Conservation (phyloP, 805 yeast species). For the Spencermartinsiella europaea region DNA sequence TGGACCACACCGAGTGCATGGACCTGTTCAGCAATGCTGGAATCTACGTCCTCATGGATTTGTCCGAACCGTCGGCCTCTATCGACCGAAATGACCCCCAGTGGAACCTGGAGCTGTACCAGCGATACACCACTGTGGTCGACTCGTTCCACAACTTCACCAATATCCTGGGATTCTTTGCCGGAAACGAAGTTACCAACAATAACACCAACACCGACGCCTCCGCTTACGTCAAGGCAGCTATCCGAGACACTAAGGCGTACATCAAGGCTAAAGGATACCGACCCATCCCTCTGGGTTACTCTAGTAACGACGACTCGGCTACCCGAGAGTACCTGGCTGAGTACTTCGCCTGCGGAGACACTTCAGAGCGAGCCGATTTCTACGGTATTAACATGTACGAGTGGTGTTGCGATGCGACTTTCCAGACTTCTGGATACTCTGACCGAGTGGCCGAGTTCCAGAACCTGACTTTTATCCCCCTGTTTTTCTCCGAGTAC, state of each 20-base stretch:
- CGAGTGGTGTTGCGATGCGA: constrained; percentile 72
- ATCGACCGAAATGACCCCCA: constrained; percentile 71
- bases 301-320: constrained; percentile 84
- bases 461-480: constrained; percentile 58
- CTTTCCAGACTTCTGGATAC: constrained; percentile 62
- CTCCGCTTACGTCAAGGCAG: constrained; percentile 93
- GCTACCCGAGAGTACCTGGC: constrained; percentile 76
- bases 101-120: constrained; percentile 68
- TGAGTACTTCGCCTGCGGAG: constrained; percentile 82
- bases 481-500: constrained; percentile 81
- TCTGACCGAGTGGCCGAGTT: constrained; percentile 66
- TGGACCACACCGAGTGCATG: constrained; percentile 77
- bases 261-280: constrained; percentile 64
- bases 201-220: constrained; percentile 76
- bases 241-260: constrained; percentile 79
- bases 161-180: constrained; percentile 89
- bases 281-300: constrained; percentile 87
- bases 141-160: constrained; percentile 73
- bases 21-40: constrained; percentile 71
- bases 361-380: constrained; percentile 52
- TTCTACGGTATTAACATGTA: constrained; percentile 84
- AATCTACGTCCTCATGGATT: constrained; percentile 84
- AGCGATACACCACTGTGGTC: constrained; percentile 76
- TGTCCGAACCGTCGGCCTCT: constrained; percentile 78
- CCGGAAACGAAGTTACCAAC: constrained; percentile 96